phyloP scores from a whole-genome alignment of 139 green algal species.

The Medakamo hakoo region DNA sequence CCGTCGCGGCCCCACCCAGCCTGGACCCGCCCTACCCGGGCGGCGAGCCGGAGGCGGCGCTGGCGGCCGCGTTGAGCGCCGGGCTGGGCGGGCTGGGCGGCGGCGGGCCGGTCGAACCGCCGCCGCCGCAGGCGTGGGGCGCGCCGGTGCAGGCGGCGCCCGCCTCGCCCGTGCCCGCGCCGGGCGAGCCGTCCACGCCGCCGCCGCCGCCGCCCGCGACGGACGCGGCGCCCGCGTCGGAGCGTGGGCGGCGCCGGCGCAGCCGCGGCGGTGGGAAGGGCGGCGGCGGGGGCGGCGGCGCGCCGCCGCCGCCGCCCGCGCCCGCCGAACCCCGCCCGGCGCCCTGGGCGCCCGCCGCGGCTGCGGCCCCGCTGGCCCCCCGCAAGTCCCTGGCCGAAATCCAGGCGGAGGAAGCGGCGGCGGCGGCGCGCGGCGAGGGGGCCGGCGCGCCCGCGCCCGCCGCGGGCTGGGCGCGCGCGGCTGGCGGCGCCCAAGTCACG shows the following conservation, averaged over 20 bases:
- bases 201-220: neutral
- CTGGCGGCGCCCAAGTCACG: neutral
- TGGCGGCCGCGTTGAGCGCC: too few relatives aligned
- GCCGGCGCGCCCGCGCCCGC: too few relatives aligned
- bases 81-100: too few relatives aligned
- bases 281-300: too few relatives aligned
- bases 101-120: too few relatives aligned
- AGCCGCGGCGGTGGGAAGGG: neutral
- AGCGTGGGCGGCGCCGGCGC: neutral
- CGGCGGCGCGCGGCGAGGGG: constrained; percentile 6
- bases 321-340: constrained; percentile 24
- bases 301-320: neutral
- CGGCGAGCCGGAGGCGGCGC: too few relatives aligned
- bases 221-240: neutral
- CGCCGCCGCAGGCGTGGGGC: neutral
- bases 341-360: constrained; percentile 36
- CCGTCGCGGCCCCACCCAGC: neutral
- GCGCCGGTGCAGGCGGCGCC: neutral
- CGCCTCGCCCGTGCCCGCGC: too few relatives aligned
- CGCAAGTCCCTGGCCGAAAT: constrained; percentile 53
- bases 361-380: constrained; percentile 6
- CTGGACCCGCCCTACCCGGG: neutral
- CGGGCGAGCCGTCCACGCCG: neutral
- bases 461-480: neutral
- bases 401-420: constrained; percentile 51